Base-by-base conservation (phyloP, 106 monocot species). In the Dendrobium catenatum region DNA sequence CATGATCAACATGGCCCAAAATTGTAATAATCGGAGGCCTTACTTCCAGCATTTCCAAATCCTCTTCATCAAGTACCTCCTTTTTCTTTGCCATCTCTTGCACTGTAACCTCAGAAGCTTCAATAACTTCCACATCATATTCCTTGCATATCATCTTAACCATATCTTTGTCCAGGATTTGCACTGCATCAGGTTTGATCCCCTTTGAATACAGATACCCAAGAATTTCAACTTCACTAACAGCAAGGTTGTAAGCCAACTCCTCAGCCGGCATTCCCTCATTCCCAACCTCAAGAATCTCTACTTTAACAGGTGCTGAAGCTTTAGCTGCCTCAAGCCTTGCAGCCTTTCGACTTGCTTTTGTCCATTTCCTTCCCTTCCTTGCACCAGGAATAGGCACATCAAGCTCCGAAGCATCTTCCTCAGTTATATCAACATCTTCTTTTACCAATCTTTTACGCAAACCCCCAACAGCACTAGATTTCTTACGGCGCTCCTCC, bases 1-100 rank as follows among this genome's bases (percentile, higher is more conserved):
- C 98, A 76, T 99, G 98, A 87, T 99, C 98, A 0, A 99, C 98
- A 89, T 99, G 98, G 20, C 98, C 98, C 98, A 99, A 95, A 74
- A 99, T 99, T 26, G 98, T 99, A 77, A 99, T 89, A 79, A 99
- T 87, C 19, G 98, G 98, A 48, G 98, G 90, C 78, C 98, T 86
- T 22, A 82, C 86, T 85, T 91, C 91, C 54, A 99, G 81, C 86
- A 79, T 83, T 46, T 95, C 89, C 76, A 91, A 78, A 82, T 98
- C 94, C 49, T 93, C 91, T 4, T 93, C 93, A 66, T 94, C 94
- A 64, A 99, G 82, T 31, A 95, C 44, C 79, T 90, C 91, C 55
- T 93, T 99, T 88, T 99, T 99, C 88, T 86, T 95, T 40, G 99
- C 99, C 99, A 95, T 99, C 26, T 95, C 91, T 64, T 93, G 91